These are phyloP conservation scores for Jacaranda copaia DNA, from an alignment of 257 asterid genomes.

Conservation along the genomic window DNA sequence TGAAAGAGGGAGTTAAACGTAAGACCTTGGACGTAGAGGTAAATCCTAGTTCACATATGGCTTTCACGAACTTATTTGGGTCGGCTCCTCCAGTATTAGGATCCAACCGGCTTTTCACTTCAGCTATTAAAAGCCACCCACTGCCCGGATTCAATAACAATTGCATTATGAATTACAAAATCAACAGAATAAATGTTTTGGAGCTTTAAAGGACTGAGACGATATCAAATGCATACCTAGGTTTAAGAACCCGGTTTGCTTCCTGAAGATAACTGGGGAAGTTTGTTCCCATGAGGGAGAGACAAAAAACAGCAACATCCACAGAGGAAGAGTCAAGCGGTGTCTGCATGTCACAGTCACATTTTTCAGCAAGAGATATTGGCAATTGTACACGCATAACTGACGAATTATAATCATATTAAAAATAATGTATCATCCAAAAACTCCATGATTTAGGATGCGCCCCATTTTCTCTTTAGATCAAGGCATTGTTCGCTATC, in stretches of 20 bases:
- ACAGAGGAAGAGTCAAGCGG: conserved; percentile 77
- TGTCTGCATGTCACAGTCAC: conserved; percentile 59
- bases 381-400: neutral
- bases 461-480: too few species aligned
- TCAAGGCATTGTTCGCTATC: neutral
- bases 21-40: conserved; percentile 69
- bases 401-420: neutral
- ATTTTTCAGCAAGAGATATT: conserved; percentile 23
- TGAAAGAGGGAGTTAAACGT: conserved; percentile 5
- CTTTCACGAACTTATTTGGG: conserved; percentile 64
- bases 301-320: conserved; percentile 91
- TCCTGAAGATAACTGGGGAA: conserved; percentile 79
- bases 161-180: conserved; percentile 29
- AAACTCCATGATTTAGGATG: neutral
- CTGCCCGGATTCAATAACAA: conserved; percentile 46
- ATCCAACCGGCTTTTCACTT: conserved; percentile 94
- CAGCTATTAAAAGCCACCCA: conserved; percentile 98
- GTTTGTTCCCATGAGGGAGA: conserved; percentile 95
- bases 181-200: neutral
- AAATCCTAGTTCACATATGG: conserved; percentile 82
- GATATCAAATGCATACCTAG: conserved; percentile 50
- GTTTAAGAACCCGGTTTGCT: conserved; percentile 82
- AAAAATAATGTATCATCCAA: neutral
- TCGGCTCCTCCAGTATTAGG: conserved; percentile 92
- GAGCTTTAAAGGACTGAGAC: conserved; percentile 21